phyloP scores from a whole-genome alignment of 768 basidiomycete species.

The Termitomyces eurrhizus region DNA sequence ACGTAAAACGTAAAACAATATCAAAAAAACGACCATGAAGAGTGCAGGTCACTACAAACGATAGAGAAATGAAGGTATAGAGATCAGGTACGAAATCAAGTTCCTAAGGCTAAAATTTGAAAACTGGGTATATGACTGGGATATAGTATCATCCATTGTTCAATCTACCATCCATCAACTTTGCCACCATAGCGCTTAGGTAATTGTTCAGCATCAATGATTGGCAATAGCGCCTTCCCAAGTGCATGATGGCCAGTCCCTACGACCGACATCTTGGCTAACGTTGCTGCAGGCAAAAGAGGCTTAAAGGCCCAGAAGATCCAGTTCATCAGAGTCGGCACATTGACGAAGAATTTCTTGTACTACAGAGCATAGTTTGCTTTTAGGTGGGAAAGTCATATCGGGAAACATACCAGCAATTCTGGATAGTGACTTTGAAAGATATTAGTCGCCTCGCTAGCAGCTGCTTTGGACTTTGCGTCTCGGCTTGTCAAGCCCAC shows the following conservation, averaged over 20 bases:
- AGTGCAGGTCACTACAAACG: neutral
- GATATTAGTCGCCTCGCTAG: slow-evolving; percentile 67
- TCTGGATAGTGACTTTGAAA: slow-evolving; percentile 81
- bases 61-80: neutral
- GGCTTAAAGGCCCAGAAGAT: slow-evolving; percentile 84
- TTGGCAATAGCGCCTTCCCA: slow-evolving; percentile 52
- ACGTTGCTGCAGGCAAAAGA: slow-evolving; percentile 64
- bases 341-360: slow-evolving; percentile 80
- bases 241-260: slow-evolving; percentile 60
- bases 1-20: neutral
- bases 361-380: slow-evolving; percentile 32
- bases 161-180: slow-evolving; percentile 46
- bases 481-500: slow-evolving; percentile 63
- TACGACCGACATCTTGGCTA: slow-evolving; percentile 79
- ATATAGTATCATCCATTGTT: neutral
- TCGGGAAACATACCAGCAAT: slow-evolving; percentile 48
- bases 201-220: slow-evolving; percentile 54
- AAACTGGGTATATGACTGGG: neutral
- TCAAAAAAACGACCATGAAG: neutral
- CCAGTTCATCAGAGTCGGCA: slow-evolving; percentile 74
- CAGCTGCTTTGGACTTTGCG: slow-evolving; percentile 74
- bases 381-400: neutral
- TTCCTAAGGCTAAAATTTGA: neutral
- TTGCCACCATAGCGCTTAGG: slow-evolving; percentile 71
- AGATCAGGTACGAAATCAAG: neutral